Conservation (phyloP, 345 rosid genomes). For the Rhodomyrtus tomentosa region DNA sequence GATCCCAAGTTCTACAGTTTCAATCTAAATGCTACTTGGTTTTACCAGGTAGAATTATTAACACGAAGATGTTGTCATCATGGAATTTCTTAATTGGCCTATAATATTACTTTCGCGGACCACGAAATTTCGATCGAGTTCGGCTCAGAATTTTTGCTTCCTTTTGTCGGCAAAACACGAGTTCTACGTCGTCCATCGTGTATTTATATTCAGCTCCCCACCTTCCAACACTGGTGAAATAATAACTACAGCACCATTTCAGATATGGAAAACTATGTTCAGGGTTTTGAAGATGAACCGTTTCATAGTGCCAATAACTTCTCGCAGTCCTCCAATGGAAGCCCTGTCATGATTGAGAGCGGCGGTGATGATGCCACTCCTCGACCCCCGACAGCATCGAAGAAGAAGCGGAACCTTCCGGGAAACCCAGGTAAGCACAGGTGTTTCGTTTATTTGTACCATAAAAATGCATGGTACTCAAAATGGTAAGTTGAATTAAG, state of each 20-base stretch:
- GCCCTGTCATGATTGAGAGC: constrained; percentile 20
- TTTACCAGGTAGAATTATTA: not conserved
- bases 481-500: not conserved
- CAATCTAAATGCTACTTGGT: not conserved
- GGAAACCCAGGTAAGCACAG: constrained; percentile 43
- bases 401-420: constrained; percentile 46
- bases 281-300: constrained; percentile 33
- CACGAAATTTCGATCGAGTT: constrained; percentile 3
- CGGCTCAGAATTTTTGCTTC: constrained; percentile 17
- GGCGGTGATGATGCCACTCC: constrained; percentile 11
- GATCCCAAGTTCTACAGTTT: constrained; percentile 1
- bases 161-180: constrained; percentile 18
- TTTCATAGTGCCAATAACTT: constrained; percentile 16
- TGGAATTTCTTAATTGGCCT: constrained; percentile 15
- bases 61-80: constrained; percentile 7
- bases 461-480: not conserved
- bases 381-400: constrained; percentile 11
- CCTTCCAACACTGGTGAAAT: not conserved
- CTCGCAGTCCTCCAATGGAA: constrained; percentile 27
- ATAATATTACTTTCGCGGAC: not conserved
- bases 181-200: not conserved
- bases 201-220: constrained; percentile 11
- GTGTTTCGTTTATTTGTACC: not conserved
- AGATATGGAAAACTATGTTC: constrained; percentile 34
- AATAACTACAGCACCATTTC: not conserved